Percentiles rank a stretch among this genome's conserved stretches.
These are phyloP conservation scores for Zoysia pacifica DNA, from an alignment of 176 grass and related monocot species.

Conservation along the genomic window DNA sequence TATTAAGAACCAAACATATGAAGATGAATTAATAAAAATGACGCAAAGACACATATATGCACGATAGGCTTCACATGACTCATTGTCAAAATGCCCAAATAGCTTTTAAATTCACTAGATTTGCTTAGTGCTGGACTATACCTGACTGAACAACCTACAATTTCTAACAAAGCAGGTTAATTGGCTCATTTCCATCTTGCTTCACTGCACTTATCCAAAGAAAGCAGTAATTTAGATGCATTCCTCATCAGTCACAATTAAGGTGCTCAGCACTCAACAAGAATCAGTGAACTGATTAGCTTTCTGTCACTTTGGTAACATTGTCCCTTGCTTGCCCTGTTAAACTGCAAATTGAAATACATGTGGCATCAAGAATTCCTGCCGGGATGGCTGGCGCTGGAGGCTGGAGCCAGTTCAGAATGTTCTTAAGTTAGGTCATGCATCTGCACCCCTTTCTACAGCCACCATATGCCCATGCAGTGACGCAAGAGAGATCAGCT, in stretches of 20 bases:
- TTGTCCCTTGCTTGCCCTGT: not conserved
- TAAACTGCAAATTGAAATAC: not conserved
- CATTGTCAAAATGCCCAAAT: not conserved
- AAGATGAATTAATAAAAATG: not conserved
- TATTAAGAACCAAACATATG: not conserved
- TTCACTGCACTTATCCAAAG: not conserved
- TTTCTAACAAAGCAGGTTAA: not conserved
- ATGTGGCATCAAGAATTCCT: not conserved
- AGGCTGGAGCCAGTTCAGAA: no score
- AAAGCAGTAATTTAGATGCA: not conserved
- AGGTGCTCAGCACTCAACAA: not conserved
- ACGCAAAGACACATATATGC: not conserved
- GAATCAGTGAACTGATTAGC: not conserved
- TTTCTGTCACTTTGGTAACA: not conserved
- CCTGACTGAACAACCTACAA: not conserved
- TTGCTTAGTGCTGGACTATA: not conserved
- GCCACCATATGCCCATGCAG: not conserved
- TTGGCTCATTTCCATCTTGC: not conserved
- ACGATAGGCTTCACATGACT: not conserved
- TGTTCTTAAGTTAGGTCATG: no score
- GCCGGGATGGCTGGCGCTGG: not conserved
- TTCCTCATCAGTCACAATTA: not conserved
- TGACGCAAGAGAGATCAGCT: not conserved
- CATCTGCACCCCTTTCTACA: no score
- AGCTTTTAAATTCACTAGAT: not conserved